Base-by-base conservation (phyloP, 129 eudicot genomes). In the Artemisia tridentata region DNA sequence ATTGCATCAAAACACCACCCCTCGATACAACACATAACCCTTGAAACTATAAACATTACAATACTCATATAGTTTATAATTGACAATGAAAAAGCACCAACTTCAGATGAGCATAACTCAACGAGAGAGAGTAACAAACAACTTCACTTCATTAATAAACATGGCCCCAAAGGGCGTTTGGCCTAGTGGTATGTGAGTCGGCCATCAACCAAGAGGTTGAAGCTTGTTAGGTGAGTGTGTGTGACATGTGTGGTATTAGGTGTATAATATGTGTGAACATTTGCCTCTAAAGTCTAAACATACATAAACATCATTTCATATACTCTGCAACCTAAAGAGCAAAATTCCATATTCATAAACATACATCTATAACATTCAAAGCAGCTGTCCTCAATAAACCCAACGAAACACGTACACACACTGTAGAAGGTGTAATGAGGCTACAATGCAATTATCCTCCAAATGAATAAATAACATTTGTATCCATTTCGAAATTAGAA, bases 301-400 rank as follows among this genome's bases (percentile, higher is more conserved):
- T 38, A 38, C 45, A 38, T 38, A 38, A 38, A 38, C 10, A 7
- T 38, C 45, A 38, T 38, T 38, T 38, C 45, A 38, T 51, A 80
- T 82, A 75, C 76, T 89, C 74, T 86, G 96, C 85, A 93, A 80
- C 80, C 96, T 93, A 68, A 21, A 82, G 5, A 62, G 38, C 72
- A 71, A 68, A 58, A 48, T 55, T 23, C 4, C 0, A 56, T 7
- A 51, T 13, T 17, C 43, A 48, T 16, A 7, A 51, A 6, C 18
- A 3, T 23, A 2, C 16, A 21, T 61, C 5, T 31, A 25, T 10
- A 16, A 53, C 18, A 12, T 9, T 54, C 64, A 55, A 54, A 34
- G 11, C 29, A 68, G 62, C 25, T 34, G 45, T 41, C 17, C 3
- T 29, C n/a, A 61, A 61, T 27, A 27, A 38, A 23, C 25, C 29